Evolutionary conservation across 176 grass and related monocot genomes (phyloP), one percentile per base, ranked within the genome.

Genomic region (Paspalum notatum): DNA sequence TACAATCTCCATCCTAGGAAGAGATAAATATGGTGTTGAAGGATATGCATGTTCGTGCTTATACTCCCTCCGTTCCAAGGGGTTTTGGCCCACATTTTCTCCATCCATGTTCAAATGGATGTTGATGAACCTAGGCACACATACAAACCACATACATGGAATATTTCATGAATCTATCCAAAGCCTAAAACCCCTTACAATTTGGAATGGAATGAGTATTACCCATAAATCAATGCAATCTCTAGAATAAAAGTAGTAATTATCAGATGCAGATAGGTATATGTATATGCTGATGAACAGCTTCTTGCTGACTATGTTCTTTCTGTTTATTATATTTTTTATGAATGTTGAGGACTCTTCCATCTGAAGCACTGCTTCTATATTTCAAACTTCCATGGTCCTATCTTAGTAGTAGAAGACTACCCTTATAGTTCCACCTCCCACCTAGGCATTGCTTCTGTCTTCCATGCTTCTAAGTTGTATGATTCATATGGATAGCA

Each of bases 401-500:
- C 64, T 53, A 53, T 38, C 12, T n/a, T n/a, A n/a, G 20, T 42
- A 42, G 38, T 54, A 43, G 18, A 12, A 37, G 44, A 62, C 47
- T 52, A 55, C 32, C 26, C n/a, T n/a, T n/a, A n/a, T n/a, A n/a
- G n/a, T n/a, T n/a, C n/a, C n/a, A n/a, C n/a, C n/a, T n/a, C n/a
- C n/a, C n/a, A n/a, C n/a, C n/a, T n/a, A n/a, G n/a, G n/a, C n/a
- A n/a, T n/a, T n/a, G n/a, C n/a, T n/a, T n/a, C n/a, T n/a, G n/a
- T 62, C 16, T 20, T 62, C 37, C 5, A 18, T 49, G 12, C 20
- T 63, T 63, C 13, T n/a, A n/a, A n/a, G n/a, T n/a, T n/a, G n/a
- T 14, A 14, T 67, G 12, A 66, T 52, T 68, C 58, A 39, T 40
- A 50, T 39, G 11, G 15, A 47, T 37, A 78, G 76, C 45, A 78